Evolutionary conservation across 495 filamentous ascomycete species (phyloP), one percentile per base, ranked within the genome.

Genomic region (Penicillium steckii): DNA sequence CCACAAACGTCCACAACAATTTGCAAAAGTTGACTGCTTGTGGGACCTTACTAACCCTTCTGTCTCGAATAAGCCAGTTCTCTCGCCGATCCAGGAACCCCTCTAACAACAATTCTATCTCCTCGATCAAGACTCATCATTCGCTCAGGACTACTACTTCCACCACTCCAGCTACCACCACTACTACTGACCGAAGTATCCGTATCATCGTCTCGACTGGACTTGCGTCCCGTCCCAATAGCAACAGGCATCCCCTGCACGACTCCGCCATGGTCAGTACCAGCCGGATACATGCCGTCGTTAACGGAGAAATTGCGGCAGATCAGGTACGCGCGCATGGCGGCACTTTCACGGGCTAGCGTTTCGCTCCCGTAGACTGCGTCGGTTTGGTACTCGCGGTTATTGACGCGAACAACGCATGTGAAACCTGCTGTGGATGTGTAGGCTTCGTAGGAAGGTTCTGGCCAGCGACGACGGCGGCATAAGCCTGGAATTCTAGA

Each of bases 241-340:
- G 85, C 80, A 33, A 84, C 90, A 38, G 91, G 91, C 35, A 94
- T 77, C 32, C 91, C 91, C 80, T 96, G 91, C 65, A 94, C 80
- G 41, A 91, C 85, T 21, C 89, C 89, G 25, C 78, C 76, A 38
- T 84, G 80, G 74, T 90, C 77, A 74, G 89, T 77, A 65, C 89
- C 74, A 67, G 82, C 78, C 4, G 84, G 84, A 53, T 82, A 85
- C 90, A 92, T 95, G 72, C 93, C 93, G 61, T 95, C 94, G 70
- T 96, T 97, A 68, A 96, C 86, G 53, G 93, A 97, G 76, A 98
- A 97, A 75, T 96, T 96, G 67, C 93, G 88, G 78, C 94, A 98
- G 53, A 97, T 93, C 77, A 96, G 88, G 73, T 96, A 98, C 52
- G 94, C 94, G 55, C 90, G 86, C 86, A 94, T 96, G 53, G 94